Evolutionary conservation across 2,329 filamentous ascomycete species (phyloP), one percentile per base, ranked within the genome.

Genomic region (Xylaria sp.): DNA sequence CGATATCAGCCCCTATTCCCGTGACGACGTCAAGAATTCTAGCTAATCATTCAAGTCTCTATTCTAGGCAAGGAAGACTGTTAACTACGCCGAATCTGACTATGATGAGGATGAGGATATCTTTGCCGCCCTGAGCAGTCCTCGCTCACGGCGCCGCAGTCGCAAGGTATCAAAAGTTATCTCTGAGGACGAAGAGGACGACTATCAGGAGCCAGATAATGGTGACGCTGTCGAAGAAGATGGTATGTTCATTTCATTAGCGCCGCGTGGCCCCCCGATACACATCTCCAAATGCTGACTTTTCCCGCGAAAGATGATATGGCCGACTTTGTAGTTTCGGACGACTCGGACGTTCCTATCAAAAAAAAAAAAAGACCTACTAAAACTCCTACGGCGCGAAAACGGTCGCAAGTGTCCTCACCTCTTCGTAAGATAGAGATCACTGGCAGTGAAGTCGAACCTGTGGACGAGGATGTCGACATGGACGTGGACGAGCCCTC

Each of bases 51-150:
- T 13, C 10, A n/a, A 42, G 1, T 30, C 19, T 16, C 35, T 52
- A 19, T 56, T 16, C 5, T 48, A 84, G 82, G 73, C 71, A 2
- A 84, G 79, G 67, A 85, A 83, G 69, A 72, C 73, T 0, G 82
- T 94, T 65, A 94, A 83, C 72, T 97, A 97, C 72, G 87, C 89
- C 64, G 92, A 97, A 69, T 92, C 90, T 1, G 89, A 90, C 51
- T 88, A 91, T 55, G 88, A 91, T 10, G 88, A 91, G 11, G 88
- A 91, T 54, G 88, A 92, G 19, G 85, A 87, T 50, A 84, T 90
- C 0, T 88, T 92, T 70, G 72, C 75, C 1, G 74, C 77, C 51
- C 71, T 76, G 72, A 60, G 67, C 74, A 11, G 23, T 30, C 73
- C 73, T 52, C 75, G 71, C 59, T 67, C 71, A 42, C 76, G 74